Evolutionary conservation across 73 alveolate genomes (phyloP).

Genomic region (Tetrahymena elliotti): DNA sequence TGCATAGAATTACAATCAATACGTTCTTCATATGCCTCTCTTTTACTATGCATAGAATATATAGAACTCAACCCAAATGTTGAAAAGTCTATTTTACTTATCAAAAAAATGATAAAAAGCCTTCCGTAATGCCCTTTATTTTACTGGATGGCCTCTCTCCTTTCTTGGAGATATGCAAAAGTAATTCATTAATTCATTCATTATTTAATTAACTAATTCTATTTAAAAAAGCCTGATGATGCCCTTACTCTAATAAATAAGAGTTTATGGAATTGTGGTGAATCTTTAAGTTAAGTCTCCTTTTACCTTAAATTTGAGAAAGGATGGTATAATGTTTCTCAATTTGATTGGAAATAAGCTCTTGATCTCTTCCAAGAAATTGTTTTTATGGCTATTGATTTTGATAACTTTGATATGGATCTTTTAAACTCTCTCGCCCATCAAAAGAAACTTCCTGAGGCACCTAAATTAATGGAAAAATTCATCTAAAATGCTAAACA

Average conservation of each 20-base stretch:
- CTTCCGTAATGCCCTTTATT: neutral
- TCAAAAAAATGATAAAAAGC: neutral
- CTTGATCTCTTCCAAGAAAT: neutral
- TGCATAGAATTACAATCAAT: neutral
- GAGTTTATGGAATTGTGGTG: neutral
- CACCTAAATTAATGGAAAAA: neutral
- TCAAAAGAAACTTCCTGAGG: neutral
- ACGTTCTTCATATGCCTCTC: neutral
- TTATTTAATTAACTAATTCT: neutral
- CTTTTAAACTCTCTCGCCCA: neutral
- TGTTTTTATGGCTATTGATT: neutral
- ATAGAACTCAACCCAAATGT: neutral
- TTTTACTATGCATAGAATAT: neutral
- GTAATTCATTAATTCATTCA: neutral
- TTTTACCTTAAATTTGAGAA: neutral
- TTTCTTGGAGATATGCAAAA: neutral
- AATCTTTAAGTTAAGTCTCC: neutral
- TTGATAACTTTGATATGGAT: neutral
- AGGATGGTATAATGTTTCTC: neutral
- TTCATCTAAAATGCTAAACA: neutral
- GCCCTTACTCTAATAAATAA: neutral
- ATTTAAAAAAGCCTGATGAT: neutral
- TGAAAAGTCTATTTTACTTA: neutral
- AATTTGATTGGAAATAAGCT: neutral
- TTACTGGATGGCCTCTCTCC: neutral